Evolutionary conservation across 2,329 filamentous ascomycete species (phyloP).

Genomic region (Hypoxylon sp.): DNA sequence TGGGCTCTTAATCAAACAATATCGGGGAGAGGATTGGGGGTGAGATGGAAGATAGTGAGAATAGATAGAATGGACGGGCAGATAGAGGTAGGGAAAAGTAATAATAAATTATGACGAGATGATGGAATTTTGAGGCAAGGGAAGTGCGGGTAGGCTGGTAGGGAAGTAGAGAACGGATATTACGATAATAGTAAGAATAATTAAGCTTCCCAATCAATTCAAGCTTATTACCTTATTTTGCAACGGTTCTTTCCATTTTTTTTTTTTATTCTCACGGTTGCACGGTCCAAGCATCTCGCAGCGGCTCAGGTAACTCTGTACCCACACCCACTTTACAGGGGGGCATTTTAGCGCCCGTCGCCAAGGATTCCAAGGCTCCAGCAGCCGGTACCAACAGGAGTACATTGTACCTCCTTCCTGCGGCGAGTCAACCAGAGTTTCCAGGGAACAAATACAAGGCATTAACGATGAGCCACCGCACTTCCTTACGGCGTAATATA

Average conservation of each 20-base stretch:
- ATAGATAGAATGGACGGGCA: slow-evolving; percentile 29
- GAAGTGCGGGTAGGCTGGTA: slow-evolving; percentile 44
- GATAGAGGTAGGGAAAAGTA: slow-evolving; percentile 22
- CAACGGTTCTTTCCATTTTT: slow-evolving; percentile 29
- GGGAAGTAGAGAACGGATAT: slow-evolving; percentile 39
- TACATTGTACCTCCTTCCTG: slow-evolving; percentile 31
- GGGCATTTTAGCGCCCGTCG: slow-evolving; percentile 36
- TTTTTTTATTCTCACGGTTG: slow-evolving; percentile 30
- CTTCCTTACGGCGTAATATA: slow-evolving; percentile 9
- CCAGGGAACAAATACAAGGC: slow-evolving; percentile 22
- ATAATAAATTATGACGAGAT: slow-evolving; percentile 45
- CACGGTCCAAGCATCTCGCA: slow-evolving; percentile 36
- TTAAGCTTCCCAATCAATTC: slow-evolving; percentile 48
- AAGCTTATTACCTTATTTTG: slow-evolving; percentile 49
- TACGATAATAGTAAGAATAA: slow-evolving; percentile 42
- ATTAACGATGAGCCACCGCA: slow-evolving; percentile 5
- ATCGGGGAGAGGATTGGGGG: slow-evolving; percentile 12
- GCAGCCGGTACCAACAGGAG: slow-evolving; percentile 34
- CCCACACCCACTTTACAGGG: slow-evolving; percentile 35
- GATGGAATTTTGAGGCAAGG: slow-evolving; percentile 42
- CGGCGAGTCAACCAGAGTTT: slow-evolving; percentile 23
- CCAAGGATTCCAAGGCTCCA: slow-evolving; percentile 41
- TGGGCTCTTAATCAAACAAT: slow-evolving; percentile 41
- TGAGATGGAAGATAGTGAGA: slow-evolving; percentile 10
- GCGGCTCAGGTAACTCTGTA: slow-evolving; percentile 31